Percentiles rank a stretch among this genome's conserved stretches.
phyloP scores from a whole-genome alignment of 2,329 filamentous ascomycete species.

The Nannizziopsis arthrosporioides region DNA sequence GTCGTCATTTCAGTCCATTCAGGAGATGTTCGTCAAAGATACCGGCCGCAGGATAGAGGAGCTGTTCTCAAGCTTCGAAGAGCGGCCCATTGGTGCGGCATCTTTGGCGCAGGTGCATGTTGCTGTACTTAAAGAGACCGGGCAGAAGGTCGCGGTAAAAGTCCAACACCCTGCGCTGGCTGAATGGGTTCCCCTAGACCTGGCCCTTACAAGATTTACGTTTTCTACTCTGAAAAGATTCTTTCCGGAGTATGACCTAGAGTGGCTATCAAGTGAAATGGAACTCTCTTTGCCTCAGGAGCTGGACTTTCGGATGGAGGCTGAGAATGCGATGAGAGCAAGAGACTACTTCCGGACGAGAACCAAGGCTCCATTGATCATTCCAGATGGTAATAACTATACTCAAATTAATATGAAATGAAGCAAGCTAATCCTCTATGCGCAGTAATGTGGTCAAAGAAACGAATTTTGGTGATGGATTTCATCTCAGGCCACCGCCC shows the following conservation, averaged over 20 bases:
- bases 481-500: slow-evolving; percentile 75
- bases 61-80: slow-evolving; percentile 75
- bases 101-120: slow-evolving; percentile 91
- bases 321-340: slow-evolving; percentile 67
- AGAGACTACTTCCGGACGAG: slow-evolving; percentile 68
- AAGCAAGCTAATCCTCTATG: background rate
- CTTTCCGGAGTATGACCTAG: slow-evolving; percentile 95
- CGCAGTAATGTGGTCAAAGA: slow-evolving; percentile 70
- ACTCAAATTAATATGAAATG: background rate
- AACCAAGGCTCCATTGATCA: slow-evolving; percentile 65
- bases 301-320: slow-evolving; percentile 78
- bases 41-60: slow-evolving; percentile 68
- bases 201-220: slow-evolving; percentile 74
- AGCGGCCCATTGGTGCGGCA: slow-evolving; percentile 74
- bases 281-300: slow-evolving; percentile 81
- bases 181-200: slow-evolving; percentile 80
- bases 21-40: slow-evolving; percentile 73
- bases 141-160: slow-evolving; percentile 86
- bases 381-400: slow-evolving; percentile 50
- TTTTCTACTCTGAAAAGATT: slow-evolving; percentile 82
- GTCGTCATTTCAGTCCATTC: slow-evolving; percentile 75
- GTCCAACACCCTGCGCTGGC: slow-evolving; percentile 84
- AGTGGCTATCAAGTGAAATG: slow-evolving; percentile 92
- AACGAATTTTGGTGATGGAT: slow-evolving; percentile 90
- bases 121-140: slow-evolving; percentile 68